These are phyloP conservation scores for Camellia oleifera DNA, from an alignment of 179 eudicot species.

Conservation along the genomic window DNA sequence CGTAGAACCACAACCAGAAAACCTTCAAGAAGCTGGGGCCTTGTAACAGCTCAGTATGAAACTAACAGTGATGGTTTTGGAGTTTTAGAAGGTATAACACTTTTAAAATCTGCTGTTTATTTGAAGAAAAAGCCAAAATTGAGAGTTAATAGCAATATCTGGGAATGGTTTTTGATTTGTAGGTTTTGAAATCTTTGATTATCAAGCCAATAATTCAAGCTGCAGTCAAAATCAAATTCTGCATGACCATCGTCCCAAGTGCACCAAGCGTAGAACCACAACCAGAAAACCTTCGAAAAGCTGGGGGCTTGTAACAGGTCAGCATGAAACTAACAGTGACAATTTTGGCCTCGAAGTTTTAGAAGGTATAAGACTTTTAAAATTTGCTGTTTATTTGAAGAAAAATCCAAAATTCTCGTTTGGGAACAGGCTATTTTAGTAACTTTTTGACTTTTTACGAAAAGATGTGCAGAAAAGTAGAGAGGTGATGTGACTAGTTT, in stretches of 20 bases:
- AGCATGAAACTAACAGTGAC: no score
- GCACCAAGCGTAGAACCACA: constrained; percentile 15
- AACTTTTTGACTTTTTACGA: no score
- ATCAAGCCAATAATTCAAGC: background rate
- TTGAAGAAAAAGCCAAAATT: constrained; percentile 13
- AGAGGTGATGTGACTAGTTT: no score
- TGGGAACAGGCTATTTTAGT: no score
- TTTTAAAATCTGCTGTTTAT: constrained; percentile 25
- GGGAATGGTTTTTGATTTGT: constrained; percentile 1
- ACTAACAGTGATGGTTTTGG: constrained; percentile 22
- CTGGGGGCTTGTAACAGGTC: no score
- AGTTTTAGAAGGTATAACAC: constrained; percentile 44
- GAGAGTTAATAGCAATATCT: constrained; percentile 13
- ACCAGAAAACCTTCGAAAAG: constrained; percentile 16
- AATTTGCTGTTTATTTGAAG: no score
- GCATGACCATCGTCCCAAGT: constrained; percentile 10
- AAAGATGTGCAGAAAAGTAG: no score
- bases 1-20: no score
- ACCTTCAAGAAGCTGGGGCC: background rate
- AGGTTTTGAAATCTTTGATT: constrained; percentile 25
- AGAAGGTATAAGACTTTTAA: no score
- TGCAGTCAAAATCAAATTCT: constrained; percentile 4
- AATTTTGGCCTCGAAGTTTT: no score
- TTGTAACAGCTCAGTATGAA: constrained; percentile 23
- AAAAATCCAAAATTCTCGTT: no score